Conservation (phyloP, 805 yeast genomes). For the Saccharomycopsis olivae region DNA sequence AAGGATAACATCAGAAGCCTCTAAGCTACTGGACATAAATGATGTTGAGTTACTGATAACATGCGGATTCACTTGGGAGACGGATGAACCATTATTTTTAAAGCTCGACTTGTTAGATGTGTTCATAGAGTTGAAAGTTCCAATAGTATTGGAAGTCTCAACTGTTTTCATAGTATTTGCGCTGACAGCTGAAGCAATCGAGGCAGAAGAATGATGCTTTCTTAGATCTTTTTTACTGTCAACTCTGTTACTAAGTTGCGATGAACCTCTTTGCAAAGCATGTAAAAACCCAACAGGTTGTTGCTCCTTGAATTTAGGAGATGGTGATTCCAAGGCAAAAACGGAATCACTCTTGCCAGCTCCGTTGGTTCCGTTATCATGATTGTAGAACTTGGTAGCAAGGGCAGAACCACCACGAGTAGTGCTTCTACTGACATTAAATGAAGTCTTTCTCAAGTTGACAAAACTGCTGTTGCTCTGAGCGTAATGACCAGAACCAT, state of each 20-base stretch:
- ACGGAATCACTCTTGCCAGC: not conserved
- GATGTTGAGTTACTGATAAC: conserved; percentile 2
- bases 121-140: conserved; percentile 11
- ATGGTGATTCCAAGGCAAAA: not conserved
- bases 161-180: conserved; percentile 14
- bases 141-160: conserved; percentile 12
- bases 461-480: conserved; percentile 14
- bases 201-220: conserved; percentile 13
- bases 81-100: not conserved
- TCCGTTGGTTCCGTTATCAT: not conserved
- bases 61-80: no score
- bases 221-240: conserved; percentile 5
- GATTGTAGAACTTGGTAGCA: conserved; percentile 7
- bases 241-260: not conserved
- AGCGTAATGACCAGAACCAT: not conserved
- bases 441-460: conserved; percentile 14
- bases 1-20: conserved; percentile 11
- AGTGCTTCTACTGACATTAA: conserved; percentile 13
- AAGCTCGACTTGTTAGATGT: not conserved
- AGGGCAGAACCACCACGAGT: conserved; percentile 4
- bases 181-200: conserved; percentile 14
- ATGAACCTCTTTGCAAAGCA: conserved; percentile 16
- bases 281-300: conserved; percentile 17
- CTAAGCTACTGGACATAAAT: conserved; percentile 4
- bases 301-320: conserved; percentile 4